Percentiles rank a stretch among this genome's conserved stretches.
phyloP scores from a whole-genome alignment of 768 basidiomycete species.

The Asterophora lycoperdoides region DNA sequence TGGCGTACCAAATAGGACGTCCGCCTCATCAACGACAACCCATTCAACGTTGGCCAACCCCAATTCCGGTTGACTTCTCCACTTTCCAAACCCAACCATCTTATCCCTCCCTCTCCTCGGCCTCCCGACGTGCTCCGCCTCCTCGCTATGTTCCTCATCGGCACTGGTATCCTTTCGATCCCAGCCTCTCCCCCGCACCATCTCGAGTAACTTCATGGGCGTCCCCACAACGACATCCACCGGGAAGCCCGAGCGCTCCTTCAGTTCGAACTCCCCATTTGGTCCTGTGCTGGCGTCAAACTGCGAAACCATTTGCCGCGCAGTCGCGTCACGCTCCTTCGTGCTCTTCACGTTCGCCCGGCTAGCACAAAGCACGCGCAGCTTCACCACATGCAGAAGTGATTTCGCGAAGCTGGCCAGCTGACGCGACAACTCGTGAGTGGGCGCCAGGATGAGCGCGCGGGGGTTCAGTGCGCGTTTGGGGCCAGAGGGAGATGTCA shows the following conservation, averaged over 20 bases:
- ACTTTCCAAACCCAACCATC: constrained; percentile 35
- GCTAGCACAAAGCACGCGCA: constrained; percentile 71
- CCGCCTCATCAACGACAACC: constrained; percentile 90
- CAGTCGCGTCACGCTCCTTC: constrained; percentile 31
- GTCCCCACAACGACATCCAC: constrained; percentile 62
- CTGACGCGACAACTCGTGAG: constrained; percentile 86
- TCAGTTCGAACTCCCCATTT: constrained; percentile 21
- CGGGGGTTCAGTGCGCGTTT: constrained; percentile 55
- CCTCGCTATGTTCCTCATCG: constrained; percentile 19
- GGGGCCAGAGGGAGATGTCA: constrained; percentile 10
- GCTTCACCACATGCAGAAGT: constrained; percentile 68
- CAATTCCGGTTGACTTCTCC: constrained; percentile 49
- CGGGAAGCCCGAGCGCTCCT: constrained; percentile 17
- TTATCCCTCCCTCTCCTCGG: constrained; percentile 33
- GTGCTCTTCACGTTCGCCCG: constrained; percentile 46
- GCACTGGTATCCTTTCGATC: constrained; percentile 30
- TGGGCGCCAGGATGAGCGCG: constrained; percentile 79
- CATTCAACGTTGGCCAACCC: constrained; percentile 73
- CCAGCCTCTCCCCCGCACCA: constrained; percentile 53
- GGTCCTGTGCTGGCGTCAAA: constrained; percentile 22
- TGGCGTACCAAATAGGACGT: constrained; percentile 77
- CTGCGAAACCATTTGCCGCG: constrained; percentile 45
- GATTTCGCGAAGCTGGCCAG: constrained; percentile 70
- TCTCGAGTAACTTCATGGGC: constrained; percentile 58
- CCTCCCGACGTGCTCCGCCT: constrained; percentile 17